phyloP scores from a whole-genome alignment of 495 filamentous ascomycete species.

The Chaetomidium leptoderma region DNA sequence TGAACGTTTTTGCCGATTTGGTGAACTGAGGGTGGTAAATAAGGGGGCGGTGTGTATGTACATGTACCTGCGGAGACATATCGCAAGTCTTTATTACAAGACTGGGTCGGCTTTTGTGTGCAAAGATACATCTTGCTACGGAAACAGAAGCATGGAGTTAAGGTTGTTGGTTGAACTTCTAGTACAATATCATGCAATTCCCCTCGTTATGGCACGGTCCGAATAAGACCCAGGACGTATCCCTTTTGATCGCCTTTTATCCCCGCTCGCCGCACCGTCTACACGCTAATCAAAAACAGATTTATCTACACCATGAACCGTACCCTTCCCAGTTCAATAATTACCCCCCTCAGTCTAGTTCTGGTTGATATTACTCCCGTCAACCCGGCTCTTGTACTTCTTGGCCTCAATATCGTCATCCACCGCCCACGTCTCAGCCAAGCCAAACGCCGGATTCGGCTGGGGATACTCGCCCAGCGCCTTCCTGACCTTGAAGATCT shows the following conservation, averaged over 20 bases:
- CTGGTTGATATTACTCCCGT: conserved; percentile 46
- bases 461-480: conserved; percentile 64
- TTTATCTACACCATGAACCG: neutral
- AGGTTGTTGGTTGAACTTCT: neutral
- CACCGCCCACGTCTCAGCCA: conserved; percentile 48
- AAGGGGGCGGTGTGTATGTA: no score
- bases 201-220: neutral
- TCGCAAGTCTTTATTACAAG: neutral
- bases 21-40: neutral
- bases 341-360: conserved; percentile 16
- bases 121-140: no score
- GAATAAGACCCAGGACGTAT: no score
- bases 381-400: conserved; percentile 45
- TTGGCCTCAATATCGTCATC: conserved; percentile 31
- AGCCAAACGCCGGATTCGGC: conserved; percentile 56
- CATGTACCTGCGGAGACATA: no score
- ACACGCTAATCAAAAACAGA: neutral
- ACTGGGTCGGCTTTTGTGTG: no score
- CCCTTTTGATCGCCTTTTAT: neutral
- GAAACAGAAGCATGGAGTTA: neutral
- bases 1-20: no score
- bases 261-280: neutral
- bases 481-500: conserved; percentile 71
- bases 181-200: no score
- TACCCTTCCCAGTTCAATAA: neutral